Percentiles rank a stretch among this genome's conserved stretches.
Evolutionary conservation across 805 yeast species (phyloP).

Genomic region (Hanseniaspora singularis): DNA sequence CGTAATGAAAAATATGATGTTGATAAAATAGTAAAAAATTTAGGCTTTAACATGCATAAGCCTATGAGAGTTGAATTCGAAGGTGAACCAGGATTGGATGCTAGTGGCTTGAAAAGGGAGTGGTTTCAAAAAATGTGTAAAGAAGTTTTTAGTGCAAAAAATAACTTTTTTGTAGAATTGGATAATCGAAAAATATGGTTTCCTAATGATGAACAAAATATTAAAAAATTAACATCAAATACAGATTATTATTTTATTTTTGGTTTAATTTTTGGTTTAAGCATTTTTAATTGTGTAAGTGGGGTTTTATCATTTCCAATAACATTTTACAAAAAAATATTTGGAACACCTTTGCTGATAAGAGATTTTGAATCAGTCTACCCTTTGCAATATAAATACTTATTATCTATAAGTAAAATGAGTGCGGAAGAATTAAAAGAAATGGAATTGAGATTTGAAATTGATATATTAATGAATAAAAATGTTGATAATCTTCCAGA

Average conservation of each 20-base stretch:
- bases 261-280: conserved; percentile 81
- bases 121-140: conserved; percentile 75
- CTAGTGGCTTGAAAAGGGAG: conserved; percentile 87
- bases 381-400: conserved; percentile 51
- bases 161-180: conserved; percentile 53
- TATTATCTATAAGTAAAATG: conserved; percentile 37
- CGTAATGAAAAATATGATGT: neutral
- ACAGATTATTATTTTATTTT: conserved; percentile 57
- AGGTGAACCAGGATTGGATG: conserved; percentile 88
- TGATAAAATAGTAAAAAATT: neutral
- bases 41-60: conserved; percentile 48
- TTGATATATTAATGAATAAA: neutral
- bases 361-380: conserved; percentile 56
- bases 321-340: conserved; percentile 62
- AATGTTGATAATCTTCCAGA: neutral
- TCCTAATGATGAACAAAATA: conserved; percentile 28
- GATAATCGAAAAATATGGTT: conserved; percentile 78
- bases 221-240: conserved; percentile 21
- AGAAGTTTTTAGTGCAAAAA: conserved; percentile 54
- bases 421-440: conserved; percentile 36
- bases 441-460: conserved; percentile 50
- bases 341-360: conserved; percentile 42
- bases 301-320: conserved; percentile 68
- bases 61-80: conserved; percentile 66
- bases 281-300: conserved; percentile 81